Percentiles rank a stretch among this genome's conserved stretches.
These are phyloP conservation scores for Pezicula neosporulosa DNA, from an alignment of 2,329 filamentous ascomycete genomes.

Conservation along the genomic window DNA sequence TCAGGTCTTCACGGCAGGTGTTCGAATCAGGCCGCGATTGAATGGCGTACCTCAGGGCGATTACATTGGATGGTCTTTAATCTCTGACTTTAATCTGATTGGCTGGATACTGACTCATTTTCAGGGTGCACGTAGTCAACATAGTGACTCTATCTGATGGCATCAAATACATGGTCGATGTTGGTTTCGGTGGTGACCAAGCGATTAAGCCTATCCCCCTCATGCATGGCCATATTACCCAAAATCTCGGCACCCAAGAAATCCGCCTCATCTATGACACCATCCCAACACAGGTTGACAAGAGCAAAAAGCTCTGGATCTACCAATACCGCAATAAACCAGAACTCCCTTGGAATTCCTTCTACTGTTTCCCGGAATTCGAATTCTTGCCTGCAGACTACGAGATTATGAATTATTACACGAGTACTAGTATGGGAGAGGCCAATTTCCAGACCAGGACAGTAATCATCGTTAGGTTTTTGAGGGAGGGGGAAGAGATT, in stretches of 20 bases:
- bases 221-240: constrained; percentile 28
- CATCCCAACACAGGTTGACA: constrained; percentile 40
- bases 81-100: background rate
- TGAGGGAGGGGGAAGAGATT: constrained; percentile 41
- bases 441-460: constrained; percentile 55
- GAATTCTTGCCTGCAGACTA: constrained; percentile 63
- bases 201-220: constrained; percentile 55
- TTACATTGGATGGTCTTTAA: constrained; percentile 23
- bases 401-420: constrained; percentile 54
- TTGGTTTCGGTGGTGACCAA: constrained; percentile 62
- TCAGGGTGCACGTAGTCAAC: constrained; percentile 55
- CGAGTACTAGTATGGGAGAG: constrained; percentile 50
- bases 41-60: constrained; percentile 18
- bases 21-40: constrained; percentile 19
- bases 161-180: constrained; percentile 51
- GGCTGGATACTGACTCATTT: background rate
- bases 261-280: constrained; percentile 49
- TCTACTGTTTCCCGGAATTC: constrained; percentile 63
- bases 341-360: constrained; percentile 51
- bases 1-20: constrained; percentile 49
- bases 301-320: constrained; percentile 53
- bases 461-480: constrained; percentile 54
- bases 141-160: constrained; percentile 50
- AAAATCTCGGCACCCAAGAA: constrained; percentile 49
- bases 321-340: constrained; percentile 53